Base-by-base conservation (phyloP, 768 basidiomycete species). In the Gyrodon lividus region DNA sequence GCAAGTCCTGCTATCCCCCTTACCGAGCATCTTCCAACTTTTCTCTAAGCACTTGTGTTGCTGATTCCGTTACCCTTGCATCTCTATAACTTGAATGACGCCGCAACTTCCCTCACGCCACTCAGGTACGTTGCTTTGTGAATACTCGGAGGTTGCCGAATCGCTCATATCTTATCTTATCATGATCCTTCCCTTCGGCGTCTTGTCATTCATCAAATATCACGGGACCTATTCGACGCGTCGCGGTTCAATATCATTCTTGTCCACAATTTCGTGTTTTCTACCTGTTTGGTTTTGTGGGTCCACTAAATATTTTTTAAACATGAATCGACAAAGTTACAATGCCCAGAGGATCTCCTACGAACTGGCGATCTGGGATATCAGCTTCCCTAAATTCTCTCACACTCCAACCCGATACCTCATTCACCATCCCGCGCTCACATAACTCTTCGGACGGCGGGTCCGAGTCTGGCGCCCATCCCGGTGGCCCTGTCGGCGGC, bases 201-300 rank as follows among this genome's bases (percentile, higher is more conserved):
- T 34, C 9, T 37, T 19, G 8, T 5, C n/a, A 37, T 19, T 45
- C 41, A 34, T 16, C 43, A 23, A 17, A 45, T 31, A 43, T 55
- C 52, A 53, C 56, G 46, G 54, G 42, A 17, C 46, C 47, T 48
- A 34, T 28, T 46, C 43, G 34, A 46, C 56, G 48, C 55, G 52
- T 52, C 61, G 52, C 61, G 53, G 53, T 42, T 50, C 28, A n/a
- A n/a, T n/a, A n/a, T n/a, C n/a, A 13, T 24, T 26, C 39, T 31
- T 35, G 46, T 56, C 31, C 34, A 40, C 38, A 22, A 12, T 48
- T 28, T 34, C 44, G 53, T 62, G 59, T 64, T 69, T 65, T 62
- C 40, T 51, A 39, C 42, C 19, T 69, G 58, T 69, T 69, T 69
- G 68, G 67, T 39, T 40, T 35, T 69, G 68, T 69, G 68, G 68